Conservation (phyloP, 2,329 filamentous ascomycete species). For the Emmonsia crescens region DNA sequence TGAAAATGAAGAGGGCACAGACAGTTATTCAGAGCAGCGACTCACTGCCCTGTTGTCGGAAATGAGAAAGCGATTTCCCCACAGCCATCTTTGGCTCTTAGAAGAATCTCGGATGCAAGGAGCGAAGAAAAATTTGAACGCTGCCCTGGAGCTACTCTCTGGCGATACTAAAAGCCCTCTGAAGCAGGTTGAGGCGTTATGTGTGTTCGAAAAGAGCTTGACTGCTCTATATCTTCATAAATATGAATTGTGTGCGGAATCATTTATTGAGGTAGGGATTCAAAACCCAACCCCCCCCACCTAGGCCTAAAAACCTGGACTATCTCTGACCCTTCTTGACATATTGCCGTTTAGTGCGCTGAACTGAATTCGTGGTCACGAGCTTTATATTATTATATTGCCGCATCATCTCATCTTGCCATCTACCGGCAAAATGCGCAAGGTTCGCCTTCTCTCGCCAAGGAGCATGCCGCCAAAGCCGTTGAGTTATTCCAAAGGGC, state of each 20-base stretch:
- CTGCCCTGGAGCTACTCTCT: conserved; percentile 56
- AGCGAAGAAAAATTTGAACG: conserved; percentile 53
- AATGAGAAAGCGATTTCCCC: conserved; percentile 69
- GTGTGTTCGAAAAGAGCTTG: conserved; percentile 73
- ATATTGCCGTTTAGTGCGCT: conserved; percentile 42
- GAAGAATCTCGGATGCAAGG: conserved; percentile 74
- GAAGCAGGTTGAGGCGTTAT: conserved; percentile 78
- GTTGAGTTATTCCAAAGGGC: conserved; percentile 61
- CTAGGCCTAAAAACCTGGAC: neutral
- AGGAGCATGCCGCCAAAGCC: conserved; percentile 51
- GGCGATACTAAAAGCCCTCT: conserved; percentile 56
- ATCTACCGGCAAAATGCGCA: conserved; percentile 51
- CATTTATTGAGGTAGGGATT: conserved; percentile 52
- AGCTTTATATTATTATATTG: conserved; percentile 79
- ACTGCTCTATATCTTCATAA: conserved; percentile 68
- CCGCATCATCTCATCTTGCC: conserved; percentile 66
- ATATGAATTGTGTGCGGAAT: conserved; percentile 61
- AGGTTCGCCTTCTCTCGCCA: conserved; percentile 35
- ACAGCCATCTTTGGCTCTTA: conserved; percentile 73
- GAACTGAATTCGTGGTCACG: conserved; percentile 87
- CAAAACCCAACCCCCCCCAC: neutral
- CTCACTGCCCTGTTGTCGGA: conserved; percentile 57
- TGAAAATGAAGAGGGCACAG: conserved; percentile 44
- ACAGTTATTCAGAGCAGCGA: conserved; percentile 60
- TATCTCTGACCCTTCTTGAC: neutral